Evolutionary conservation across 371 early-diverging fungal species (phyloP), one percentile per base, ranked within the genome.

Genomic region (Saksenaea vasiformis): DNA sequence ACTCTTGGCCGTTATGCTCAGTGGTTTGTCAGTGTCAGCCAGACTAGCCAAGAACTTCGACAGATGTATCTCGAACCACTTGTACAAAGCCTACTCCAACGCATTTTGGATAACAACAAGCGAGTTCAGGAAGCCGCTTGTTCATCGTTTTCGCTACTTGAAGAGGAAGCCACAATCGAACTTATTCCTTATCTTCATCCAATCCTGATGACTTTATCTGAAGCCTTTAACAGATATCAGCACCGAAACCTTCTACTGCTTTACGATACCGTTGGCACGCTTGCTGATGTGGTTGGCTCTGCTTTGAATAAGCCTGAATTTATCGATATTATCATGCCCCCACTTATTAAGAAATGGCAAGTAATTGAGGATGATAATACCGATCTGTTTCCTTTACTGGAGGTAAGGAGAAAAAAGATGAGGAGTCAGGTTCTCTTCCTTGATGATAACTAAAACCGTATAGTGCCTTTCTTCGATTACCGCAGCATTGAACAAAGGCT

Each of bases 101-200:
- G 88, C 67, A 83, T 94, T 65, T 82, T 93, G 69, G 95, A 96
- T 70, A 91, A 86, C 76, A 95, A 93, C 84, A 95, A 94, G 78
- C 85, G 92, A 17, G 97, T 98, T 27, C 98, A 98, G 77, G 94
- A 96, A 69, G 94, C 96, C 13, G 96, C 91, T 27, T 96, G 96
- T 80, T 90, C 92, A 59, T 94, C 96, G 0, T 89, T 98, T 62
- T 93, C 96, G 11, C 91, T 91, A 17, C 69, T 98, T 31, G 94
- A 94, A 70, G 96, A 95, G 74, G 90, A 86, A 55, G 96, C 95
- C 9, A 84, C 88, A 13, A 77, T 70, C 14, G 72, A 79, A 28
- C 77, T 96, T 43, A 83, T 85, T 2, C 96, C 96, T 9, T 96
- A 91, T 66, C 79, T 98, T 54, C 87, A 87, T 35, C 88, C 86